Percentiles rank a stretch among this genome's conserved stretches.
phyloP scores from a whole-genome alignment of 2,329 filamentous ascomycete genomes.

The Pseudofabraea citricarpa region DNA sequence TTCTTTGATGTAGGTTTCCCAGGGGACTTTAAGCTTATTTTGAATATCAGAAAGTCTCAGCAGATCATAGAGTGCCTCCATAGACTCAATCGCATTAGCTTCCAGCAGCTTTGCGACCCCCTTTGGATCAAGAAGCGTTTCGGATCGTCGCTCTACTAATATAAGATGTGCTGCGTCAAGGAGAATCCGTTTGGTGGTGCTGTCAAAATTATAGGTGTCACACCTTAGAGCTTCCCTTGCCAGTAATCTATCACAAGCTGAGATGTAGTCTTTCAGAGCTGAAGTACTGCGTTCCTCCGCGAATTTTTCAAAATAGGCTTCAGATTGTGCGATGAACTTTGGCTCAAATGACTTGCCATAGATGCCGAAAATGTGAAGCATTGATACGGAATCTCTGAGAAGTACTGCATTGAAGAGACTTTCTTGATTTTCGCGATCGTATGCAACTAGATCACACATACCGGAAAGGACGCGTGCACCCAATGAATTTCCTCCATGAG shows the following conservation, averaged over 20 bases:
- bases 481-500: conserved; percentile 22
- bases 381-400: conserved; percentile 71
- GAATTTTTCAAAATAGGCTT: conserved; percentile 64
- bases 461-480: conserved; percentile 45
- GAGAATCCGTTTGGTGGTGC: conserved; percentile 73
- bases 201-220: conserved; percentile 76
- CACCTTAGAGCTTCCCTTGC: conserved; percentile 70
- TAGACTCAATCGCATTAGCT: conserved; percentile 60
- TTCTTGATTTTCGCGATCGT: conserved; percentile 57
- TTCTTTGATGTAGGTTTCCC: conserved; percentile 72
- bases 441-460: conserved; percentile 70
- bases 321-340: conserved; percentile 62
- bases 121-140: conserved; percentile 58
- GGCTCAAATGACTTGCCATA: conserved; percentile 80
- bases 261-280: conserved; percentile 71
- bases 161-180: conserved; percentile 68
- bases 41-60: conserved; percentile 69
- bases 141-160: conserved; percentile 64
- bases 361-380: conserved; percentile 79
- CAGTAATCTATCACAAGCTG: conserved; percentile 64
- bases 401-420: conserved; percentile 54
- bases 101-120: conserved; percentile 71
- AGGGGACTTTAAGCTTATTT: conserved; percentile 64
- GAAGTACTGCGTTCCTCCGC: conserved; percentile 58
- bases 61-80: conserved; percentile 74